Conservation (phyloP, 2,329 filamentous ascomycete species). For the Fusarium sterilihyphosum region DNA sequence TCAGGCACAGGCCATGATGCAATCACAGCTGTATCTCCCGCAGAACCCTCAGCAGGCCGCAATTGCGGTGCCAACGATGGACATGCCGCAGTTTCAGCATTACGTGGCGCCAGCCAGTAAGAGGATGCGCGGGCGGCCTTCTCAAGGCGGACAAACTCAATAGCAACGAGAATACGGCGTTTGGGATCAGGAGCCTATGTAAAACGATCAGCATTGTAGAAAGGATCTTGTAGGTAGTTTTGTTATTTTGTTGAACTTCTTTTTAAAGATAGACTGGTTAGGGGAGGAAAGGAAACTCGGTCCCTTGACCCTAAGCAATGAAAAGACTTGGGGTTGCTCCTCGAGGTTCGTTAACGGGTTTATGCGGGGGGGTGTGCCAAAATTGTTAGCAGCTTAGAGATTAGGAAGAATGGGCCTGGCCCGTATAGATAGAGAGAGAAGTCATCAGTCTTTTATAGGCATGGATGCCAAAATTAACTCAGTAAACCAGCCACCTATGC, state of each 20-base stretch:
- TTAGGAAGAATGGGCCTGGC: background rate
- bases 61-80: slow-evolving; percentile 43
- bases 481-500: background rate
- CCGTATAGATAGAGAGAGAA: background rate
- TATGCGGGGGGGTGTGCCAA: slow-evolving; percentile 15
- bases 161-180: background rate
- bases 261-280: background rate
- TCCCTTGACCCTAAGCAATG: background rate
- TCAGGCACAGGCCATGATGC: slow-evolving; percentile 42
- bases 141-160: slow-evolving; percentile 34
- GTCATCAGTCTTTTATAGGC: background rate
- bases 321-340: background rate
- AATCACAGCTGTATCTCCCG: slow-evolving; percentile 44
- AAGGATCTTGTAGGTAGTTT: background rate
- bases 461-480: background rate
- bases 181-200: background rate
- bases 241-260: background rate
- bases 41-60: slow-evolving; percentile 39
- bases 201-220: background rate
- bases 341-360: slow-evolving; percentile 19
- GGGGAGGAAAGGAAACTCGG: background rate
- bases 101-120: slow-evolving; percentile 46
- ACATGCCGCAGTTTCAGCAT: slow-evolving; percentile 44
- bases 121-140: slow-evolving; percentile 43
- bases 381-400: slow-evolving; percentile 28